Conservation (phyloP, 164 flowering plant species). For the Cinnamomum chago region DNA sequence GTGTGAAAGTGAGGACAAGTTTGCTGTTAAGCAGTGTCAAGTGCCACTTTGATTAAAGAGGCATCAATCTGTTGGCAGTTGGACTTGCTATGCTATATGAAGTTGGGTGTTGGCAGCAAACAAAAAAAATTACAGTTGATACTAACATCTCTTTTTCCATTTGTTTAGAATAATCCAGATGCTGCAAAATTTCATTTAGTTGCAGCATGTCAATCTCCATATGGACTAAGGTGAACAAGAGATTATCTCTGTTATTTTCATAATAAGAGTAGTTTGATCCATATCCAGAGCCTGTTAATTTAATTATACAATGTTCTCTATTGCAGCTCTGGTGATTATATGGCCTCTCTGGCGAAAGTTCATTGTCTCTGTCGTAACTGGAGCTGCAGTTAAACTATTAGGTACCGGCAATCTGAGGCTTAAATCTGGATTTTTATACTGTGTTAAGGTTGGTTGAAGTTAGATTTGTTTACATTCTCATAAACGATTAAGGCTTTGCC, state of each 20-base stretch:
- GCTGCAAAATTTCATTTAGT: conserved; percentile 54
- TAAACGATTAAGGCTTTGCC: too few species aligned
- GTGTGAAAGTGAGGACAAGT: too few species aligned
- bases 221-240: conserved; percentile 51
- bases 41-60: too few species aligned
- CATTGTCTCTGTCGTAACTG: conserved; percentile 69
- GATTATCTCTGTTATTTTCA: neutral
- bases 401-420: neutral
- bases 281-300: neutral
- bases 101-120: too few species aligned
- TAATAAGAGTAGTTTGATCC: neutral
- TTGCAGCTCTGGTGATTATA: conserved; percentile 80
- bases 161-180: conserved; percentile 46
- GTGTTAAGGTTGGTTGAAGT: neutral
- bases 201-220: conserved; percentile 63
- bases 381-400: conserved; percentile 25
- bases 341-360: conserved; percentile 88
- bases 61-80: too few species aligned
- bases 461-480: too few species aligned
- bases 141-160: conserved; percentile 6
- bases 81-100: too few species aligned
- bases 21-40: too few species aligned
- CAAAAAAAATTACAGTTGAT: neutral
- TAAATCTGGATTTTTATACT: neutral
- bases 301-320: conserved; percentile 1